Conservation (phyloP, 1,284 basidiomycete species). For the Ceratorhiza oryzae-sativae region DNA sequence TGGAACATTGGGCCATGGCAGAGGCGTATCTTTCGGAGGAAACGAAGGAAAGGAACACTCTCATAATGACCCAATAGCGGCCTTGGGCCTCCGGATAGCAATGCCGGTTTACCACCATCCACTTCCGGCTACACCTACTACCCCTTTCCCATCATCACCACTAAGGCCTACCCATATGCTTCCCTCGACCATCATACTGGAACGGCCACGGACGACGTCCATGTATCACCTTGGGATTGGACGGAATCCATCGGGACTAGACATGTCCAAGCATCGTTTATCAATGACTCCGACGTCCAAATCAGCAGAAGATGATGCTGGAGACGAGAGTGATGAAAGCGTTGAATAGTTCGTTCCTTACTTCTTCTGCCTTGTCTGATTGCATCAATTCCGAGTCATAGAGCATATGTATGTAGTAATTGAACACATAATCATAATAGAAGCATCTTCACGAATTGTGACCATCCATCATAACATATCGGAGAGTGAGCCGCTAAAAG, state of each 20-base stretch:
- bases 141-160: slow-evolving; percentile 1
- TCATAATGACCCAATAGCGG: slow-evolving; percentile 60
- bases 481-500: too few species aligned
- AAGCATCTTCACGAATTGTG: too few species aligned
- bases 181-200: not conserved
- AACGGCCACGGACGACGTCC: slow-evolving; percentile 19
- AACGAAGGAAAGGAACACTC: slow-evolving; percentile 58
- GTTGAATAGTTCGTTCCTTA: slow-evolving; percentile 16
- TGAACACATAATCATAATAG: too few species aligned
- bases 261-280: slow-evolving; percentile 1
- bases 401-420: not conserved
- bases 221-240: slow-evolving; percentile 29
- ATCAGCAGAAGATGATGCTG: not conserved
- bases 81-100: slow-evolving; percentile 64
- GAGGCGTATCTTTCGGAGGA: slow-evolving; percentile 64
- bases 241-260: slow-evolving; percentile 9
- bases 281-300: slow-evolving; percentile 19
- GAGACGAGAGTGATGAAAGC: slow-evolving; percentile 19
- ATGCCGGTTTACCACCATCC: slow-evolving; percentile 58
- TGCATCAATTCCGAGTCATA: not conserved
- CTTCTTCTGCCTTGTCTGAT: not conserved
- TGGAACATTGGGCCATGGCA: slow-evolving; percentile 53
- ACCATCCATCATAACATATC: too few species aligned
- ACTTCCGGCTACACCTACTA: slow-evolving; percentile 29
- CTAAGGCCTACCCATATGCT: slow-evolving; percentile 2